These are phyloP conservation scores for Isatis tinctoria DNA, from an alignment of 345 rosid species.

Conservation along the genomic window DNA sequence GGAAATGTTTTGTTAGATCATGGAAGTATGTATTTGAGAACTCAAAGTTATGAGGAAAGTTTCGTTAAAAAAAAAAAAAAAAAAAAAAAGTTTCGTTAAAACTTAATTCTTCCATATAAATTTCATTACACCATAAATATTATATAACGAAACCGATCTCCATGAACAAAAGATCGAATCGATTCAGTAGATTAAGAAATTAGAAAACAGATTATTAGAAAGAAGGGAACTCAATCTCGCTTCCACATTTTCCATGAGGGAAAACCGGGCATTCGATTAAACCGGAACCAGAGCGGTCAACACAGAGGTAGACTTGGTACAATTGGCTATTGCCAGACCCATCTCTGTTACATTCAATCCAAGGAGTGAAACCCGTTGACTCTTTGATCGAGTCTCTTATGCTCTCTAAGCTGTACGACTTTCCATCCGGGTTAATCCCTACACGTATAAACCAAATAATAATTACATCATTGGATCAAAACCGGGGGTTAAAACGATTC, in stretches of 20 bases:
- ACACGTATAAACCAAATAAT: background rate
- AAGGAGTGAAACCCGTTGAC: constrained; percentile 57
- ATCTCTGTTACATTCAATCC: constrained; percentile 68
- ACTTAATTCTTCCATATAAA: background rate
- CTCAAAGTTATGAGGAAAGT: background rate
- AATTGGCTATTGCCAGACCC: constrained; percentile 67
- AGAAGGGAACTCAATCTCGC: constrained; percentile 63
- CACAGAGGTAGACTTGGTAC: constrained; percentile 82
- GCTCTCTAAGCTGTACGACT: constrained; percentile 44
- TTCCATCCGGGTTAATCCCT: constrained; percentile 68
- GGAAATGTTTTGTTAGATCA: background rate
- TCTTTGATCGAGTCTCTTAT: constrained; percentile 57
- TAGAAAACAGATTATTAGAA: constrained; percentile 36
- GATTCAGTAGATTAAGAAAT: background rate
- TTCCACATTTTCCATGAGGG: constrained; percentile 55
- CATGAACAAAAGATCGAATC: background rate
- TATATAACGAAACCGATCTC: background rate
- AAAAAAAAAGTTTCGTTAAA: too few relatives aligned
- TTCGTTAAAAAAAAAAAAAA: too few relatives aligned
- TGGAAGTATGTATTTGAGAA: background rate
- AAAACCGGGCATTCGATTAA: constrained; percentile 73
- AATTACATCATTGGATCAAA: background rate
- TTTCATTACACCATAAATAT: background rate
- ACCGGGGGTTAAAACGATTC: background rate
- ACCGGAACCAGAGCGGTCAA: constrained; percentile 57